These are phyloP conservation scores for Penicillium crustosum DNA, from an alignment of 2,329 filamentous ascomycete genomes.

Conservation along the genomic window DNA sequence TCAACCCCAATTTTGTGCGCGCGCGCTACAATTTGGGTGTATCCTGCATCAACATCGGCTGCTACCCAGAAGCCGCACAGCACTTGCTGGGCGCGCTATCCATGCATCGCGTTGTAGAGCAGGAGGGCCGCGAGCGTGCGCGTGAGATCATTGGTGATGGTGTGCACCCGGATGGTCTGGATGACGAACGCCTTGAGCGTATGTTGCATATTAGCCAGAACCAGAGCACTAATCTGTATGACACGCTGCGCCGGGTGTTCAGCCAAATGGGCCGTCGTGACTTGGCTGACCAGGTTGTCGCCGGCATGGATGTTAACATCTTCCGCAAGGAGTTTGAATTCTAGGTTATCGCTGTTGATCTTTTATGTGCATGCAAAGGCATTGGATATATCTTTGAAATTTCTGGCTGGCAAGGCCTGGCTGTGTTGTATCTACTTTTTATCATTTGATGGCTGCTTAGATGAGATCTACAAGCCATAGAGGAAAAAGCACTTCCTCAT, in stretches of 20 bases:
- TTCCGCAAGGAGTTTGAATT: slow-evolving; percentile 94
- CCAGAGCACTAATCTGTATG: slow-evolving; percentile 93
- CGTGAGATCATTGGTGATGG: slow-evolving; percentile 72
- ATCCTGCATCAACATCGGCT: slow-evolving; percentile 95
- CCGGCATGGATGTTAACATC: slow-evolving; percentile 84
- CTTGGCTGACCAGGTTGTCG: slow-evolving; percentile 80
- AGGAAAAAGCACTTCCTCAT: background rate
- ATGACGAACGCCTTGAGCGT: slow-evolving; percentile 74
- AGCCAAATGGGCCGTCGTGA: slow-evolving; percentile 91
- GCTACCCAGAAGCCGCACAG: slow-evolving; percentile 86
- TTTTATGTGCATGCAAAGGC: background rate
- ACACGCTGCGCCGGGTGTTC: slow-evolving; percentile 92
- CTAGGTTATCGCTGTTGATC: slow-evolving; percentile 34
- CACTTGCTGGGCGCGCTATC: slow-evolving; percentile 88
- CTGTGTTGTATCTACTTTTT: slow-evolving; percentile 13
- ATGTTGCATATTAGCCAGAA: slow-evolving; percentile 82
- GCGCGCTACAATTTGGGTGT: slow-evolving; percentile 96
- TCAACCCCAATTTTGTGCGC: slow-evolving; percentile 94
- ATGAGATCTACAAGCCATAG: background rate
- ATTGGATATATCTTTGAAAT: background rate
- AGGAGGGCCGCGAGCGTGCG: slow-evolving; percentile 77
- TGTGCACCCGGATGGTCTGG: slow-evolving; percentile 45
- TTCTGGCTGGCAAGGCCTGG: slow-evolving; percentile 1
- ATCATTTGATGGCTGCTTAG: slow-evolving; percentile 5
- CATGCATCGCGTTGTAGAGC: slow-evolving; percentile 94